Conservation (phyloP, 139 green algal species). For the Astrephomene gubernaculifera region DNA sequence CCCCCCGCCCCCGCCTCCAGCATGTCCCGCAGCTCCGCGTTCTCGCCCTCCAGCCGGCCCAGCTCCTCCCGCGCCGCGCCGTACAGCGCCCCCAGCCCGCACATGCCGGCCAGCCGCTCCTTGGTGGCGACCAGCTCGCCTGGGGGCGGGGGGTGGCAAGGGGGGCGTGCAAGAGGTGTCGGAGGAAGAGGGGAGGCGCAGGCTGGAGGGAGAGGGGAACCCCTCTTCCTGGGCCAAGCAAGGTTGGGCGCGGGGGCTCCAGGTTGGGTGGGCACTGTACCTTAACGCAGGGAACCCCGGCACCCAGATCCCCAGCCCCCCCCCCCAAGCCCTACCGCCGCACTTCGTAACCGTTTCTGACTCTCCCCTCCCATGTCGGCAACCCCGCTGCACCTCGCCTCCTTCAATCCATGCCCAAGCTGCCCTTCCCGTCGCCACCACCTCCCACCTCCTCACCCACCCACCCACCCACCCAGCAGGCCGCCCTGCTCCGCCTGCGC, state of each 20-base stretch:
- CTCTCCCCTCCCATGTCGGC: too few species aligned
- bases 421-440: too few species aligned
- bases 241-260: too few species aligned
- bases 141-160: not conserved
- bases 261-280: too few species aligned
- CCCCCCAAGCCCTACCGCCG: too few species aligned
- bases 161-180: not conserved
- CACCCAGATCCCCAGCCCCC: too few species aligned
- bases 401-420: too few species aligned
- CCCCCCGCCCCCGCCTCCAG: conserved; percentile 11
- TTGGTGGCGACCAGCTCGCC: conserved; percentile 52
- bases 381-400: too few species aligned
- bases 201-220: not conserved
- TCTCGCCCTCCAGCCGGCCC: conserved; percentile 57
- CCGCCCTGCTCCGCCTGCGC: conserved; percentile 14
- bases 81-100: conserved; percentile 50
- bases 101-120: conserved; percentile 48
- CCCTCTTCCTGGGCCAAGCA: too few species aligned
- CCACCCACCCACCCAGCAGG: not conserved
- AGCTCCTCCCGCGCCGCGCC: conserved; percentile 52
- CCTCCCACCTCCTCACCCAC: not conserved
- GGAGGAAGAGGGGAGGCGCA: not conserved
- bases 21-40: conserved; percentile 59
- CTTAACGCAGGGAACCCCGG: too few species aligned
- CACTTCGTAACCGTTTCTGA: too few species aligned